phyloP scores from a whole-genome alignment of 148 eudicot genomes.

The Selenicereus undatus region DNA sequence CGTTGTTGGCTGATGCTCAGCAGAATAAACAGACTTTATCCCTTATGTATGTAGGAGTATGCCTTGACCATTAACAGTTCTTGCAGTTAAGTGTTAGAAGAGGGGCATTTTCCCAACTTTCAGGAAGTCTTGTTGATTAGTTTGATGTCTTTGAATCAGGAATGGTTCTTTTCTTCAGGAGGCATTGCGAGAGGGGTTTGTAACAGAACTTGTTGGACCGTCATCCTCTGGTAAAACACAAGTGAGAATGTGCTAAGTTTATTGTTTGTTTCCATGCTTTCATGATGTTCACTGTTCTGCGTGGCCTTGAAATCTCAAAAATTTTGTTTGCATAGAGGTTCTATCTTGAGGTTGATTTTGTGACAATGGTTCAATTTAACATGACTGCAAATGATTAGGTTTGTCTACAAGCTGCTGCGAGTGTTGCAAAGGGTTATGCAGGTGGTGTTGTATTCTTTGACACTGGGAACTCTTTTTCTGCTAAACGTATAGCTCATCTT shows the following conservation, averaged over 20 bases:
- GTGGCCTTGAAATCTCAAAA: background rate
- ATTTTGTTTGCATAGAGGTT: background rate
- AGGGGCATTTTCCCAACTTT: background rate
- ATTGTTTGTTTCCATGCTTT: background rate
- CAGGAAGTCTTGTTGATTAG: constrained; percentile 1
- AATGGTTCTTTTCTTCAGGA: constrained; percentile 54
- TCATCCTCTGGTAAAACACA: constrained; percentile 96
- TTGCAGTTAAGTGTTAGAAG: background rate
- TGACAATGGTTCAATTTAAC: background rate
- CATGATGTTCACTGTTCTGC: background rate
- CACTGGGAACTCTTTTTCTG: constrained; percentile 84
- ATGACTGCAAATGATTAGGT: constrained; percentile 36
- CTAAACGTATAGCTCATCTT: constrained; percentile 52
- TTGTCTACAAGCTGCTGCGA: constrained; percentile 72
- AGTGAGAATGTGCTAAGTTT: constrained; percentile 32
- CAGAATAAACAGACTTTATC: constrained; percentile 44
- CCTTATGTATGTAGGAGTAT: constrained; percentile 51
- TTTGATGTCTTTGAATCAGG: constrained; percentile 35
- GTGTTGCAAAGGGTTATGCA: constrained; percentile 40
- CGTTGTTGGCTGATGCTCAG: constrained; percentile 56
- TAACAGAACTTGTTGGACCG: constrained; percentile 86
- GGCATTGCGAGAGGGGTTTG: constrained; percentile 54
- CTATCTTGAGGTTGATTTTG: background rate
- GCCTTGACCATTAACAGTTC: constrained; percentile 6
- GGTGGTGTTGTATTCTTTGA: constrained; percentile 63